Evolutionary conservation across 2,329 filamentous ascomycete species (phyloP).

Genomic region (Fonsecaea multimorphosa): DNA sequence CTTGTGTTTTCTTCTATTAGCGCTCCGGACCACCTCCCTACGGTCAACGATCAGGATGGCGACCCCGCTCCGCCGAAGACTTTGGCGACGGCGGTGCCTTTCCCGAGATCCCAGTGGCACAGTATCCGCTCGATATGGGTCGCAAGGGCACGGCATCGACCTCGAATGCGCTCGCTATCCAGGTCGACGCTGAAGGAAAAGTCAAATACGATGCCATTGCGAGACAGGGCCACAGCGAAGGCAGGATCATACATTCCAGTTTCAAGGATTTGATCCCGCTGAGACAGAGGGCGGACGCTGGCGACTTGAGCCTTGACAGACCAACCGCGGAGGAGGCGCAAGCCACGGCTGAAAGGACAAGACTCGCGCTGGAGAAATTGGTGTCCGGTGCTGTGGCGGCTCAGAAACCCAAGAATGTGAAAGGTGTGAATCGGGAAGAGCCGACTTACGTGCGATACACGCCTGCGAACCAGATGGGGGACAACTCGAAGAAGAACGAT

Average conservation of each 20-base stretch:
- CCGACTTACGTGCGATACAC: constrained; percentile 96
- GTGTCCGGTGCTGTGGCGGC: constrained; percentile 85
- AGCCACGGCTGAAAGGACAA: constrained; percentile 84
- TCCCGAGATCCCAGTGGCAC: constrained; percentile 88
- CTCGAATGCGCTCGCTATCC: constrained; percentile 88
- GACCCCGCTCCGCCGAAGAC: constrained; percentile 85
- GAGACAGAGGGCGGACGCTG: constrained; percentile 88
- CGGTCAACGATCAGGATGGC: constrained; percentile 85
- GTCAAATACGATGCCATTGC: constrained; percentile 97
- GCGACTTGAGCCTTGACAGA: constrained; percentile 84
- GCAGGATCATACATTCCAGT: constrained; percentile 86
- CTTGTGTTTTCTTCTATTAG: constrained; percentile 48
- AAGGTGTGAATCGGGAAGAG: constrained; percentile 77
- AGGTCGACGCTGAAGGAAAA: constrained; percentile 89
- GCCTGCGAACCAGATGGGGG: constrained; percentile 95
- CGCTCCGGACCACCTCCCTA: constrained; percentile 86
- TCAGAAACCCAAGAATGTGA: constrained; percentile 94
- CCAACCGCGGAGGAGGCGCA: constrained; percentile 84
- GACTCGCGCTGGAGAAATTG: constrained; percentile 79
- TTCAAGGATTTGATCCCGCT: constrained; percentile 97
- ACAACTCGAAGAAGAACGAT: constrained; percentile 82
- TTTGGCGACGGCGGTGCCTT: constrained; percentile 97
- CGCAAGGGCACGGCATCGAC: constrained; percentile 69
- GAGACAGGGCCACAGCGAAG: constrained; percentile 81
- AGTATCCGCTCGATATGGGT: constrained; percentile 96